A percentile compares a stretch with the other conserved stretches of the same genome.
Evolutionary conservation across 768 basidiomycete species (phyloP).

Genomic region (Mycena haematopus): DNA sequence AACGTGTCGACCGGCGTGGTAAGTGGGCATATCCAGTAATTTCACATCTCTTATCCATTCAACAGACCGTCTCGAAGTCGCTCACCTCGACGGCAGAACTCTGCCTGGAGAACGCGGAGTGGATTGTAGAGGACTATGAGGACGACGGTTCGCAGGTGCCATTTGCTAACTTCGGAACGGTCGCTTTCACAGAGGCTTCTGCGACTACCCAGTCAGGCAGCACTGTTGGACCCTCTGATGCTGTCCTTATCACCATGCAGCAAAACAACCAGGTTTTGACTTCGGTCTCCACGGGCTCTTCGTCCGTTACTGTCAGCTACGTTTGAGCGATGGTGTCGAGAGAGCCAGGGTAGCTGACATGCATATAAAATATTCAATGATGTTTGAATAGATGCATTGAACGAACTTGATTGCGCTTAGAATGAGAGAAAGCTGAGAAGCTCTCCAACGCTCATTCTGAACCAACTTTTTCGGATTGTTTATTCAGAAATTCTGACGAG

Average conservation of each 20-base stretch:
- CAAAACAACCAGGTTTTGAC: conserved; percentile 31
- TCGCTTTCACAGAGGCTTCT: conserved; percentile 42
- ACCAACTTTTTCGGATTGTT: no score
- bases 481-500: no score
- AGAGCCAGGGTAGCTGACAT: background rate
- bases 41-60: background rate
- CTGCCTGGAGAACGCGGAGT: conserved; percentile 39
- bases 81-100: conserved; percentile 31
- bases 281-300: no score
- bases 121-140: conserved; percentile 47
- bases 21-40: background rate
- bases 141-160: conserved; percentile 36
- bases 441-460: no score
- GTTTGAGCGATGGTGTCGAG: no score
- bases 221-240: conserved; percentile 32
- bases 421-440: no score
- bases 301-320: no score
- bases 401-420: no score
- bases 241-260: conserved; percentile 43
- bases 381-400: no score
- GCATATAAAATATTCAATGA: no score
- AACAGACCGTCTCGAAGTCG: conserved; percentile 34
- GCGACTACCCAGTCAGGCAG: conserved; percentile 36
- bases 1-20: conserved; percentile 35
- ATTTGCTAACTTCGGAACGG: conserved; percentile 46